A percentile compares a stretch with the other conserved stretches of the same genome.
These are phyloP conservation scores for Condylostoma magnum DNA, from an alignment of 169 alveolate species.

Conservation along the genomic window DNA sequence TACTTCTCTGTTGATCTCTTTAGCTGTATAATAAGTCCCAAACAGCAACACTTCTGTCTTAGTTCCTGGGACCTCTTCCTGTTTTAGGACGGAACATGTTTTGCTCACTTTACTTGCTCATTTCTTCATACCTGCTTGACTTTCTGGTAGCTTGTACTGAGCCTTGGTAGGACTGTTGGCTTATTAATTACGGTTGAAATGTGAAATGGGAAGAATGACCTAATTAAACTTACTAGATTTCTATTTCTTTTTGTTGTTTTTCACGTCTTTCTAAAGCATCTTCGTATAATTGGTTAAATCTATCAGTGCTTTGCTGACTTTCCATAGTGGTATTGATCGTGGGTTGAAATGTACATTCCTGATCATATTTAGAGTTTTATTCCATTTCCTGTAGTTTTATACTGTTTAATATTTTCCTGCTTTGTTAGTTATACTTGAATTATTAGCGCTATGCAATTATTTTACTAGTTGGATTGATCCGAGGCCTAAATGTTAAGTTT, in stretches of 20 bases:
- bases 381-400: constrained; percentile 8
- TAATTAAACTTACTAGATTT: neutral
- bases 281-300: constrained; percentile 20
- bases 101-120: neutral
- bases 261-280: constrained; percentile 6
- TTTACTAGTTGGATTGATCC: neutral
- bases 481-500: constrained; percentile 29
- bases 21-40: too few relatives aligned
- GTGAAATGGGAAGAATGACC: neutral
- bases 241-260: constrained; percentile 1
- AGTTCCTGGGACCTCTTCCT: neutral
- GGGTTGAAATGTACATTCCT: too few relatives aligned
- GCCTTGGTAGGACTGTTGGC: neutral
- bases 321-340: too few relatives aligned
- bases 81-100: neutral
- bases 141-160: neutral
- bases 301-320: neutral
- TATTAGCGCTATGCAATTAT: neutral
- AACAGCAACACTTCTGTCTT: neutral
- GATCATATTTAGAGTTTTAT: too few relatives aligned
- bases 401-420: neutral
- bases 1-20: neutral
- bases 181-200: neutral
- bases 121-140: neutral
- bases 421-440: neutral